phyloP scores from a whole-genome alignment of 257 asterid genomes.

The Jacaranda mimosifolia region DNA sequence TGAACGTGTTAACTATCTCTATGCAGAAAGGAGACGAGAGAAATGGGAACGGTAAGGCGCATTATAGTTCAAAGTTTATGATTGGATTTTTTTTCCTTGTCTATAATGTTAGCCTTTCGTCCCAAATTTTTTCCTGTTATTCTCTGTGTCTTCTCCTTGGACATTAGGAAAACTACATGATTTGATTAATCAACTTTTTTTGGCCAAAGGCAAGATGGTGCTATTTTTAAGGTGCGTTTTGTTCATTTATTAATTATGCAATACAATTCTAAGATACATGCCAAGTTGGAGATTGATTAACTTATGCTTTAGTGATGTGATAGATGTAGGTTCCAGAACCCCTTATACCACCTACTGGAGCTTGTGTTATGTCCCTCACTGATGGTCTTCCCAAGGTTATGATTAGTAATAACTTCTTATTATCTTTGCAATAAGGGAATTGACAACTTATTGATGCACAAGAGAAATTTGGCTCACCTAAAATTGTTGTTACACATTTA shows the following conservation, averaged over 20 bases:
- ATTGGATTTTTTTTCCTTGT: constrained; percentile 21
- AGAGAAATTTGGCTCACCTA: neutral
- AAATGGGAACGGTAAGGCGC: constrained; percentile 91
- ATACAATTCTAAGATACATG: constrained; percentile 27
- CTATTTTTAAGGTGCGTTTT: constrained; percentile 82
- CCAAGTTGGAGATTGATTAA: constrained; percentile 36
- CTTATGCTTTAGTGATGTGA: constrained; percentile 35
- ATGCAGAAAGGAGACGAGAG: constrained; percentile 97
- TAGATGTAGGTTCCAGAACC: constrained; percentile 89
- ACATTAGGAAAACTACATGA: constrained; percentile 40
- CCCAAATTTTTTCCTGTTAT: constrained; percentile 35
- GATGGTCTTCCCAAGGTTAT: constrained; percentile 97
- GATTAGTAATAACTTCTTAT: constrained; percentile 29
- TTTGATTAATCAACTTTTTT: constrained; percentile 48
- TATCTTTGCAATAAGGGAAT: constrained; percentile 22
- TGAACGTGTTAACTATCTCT: constrained; percentile 83
- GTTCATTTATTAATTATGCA: constrained; percentile 35
- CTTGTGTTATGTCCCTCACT: constrained; percentile 98
- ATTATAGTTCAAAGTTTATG: constrained; percentile 21
- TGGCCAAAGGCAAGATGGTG: constrained; percentile 82
- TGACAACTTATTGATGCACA: constrained; percentile 8
- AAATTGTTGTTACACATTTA: neutral
- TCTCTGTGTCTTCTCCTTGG: constrained; percentile 36
- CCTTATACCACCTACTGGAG: constrained; percentile 96
- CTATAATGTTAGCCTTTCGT: constrained; percentile 30